These are phyloP conservation scores for Gonapodya sp. DNA, from an alignment of 192 early-diverging fungal species.

Conservation along the genomic window DNA sequence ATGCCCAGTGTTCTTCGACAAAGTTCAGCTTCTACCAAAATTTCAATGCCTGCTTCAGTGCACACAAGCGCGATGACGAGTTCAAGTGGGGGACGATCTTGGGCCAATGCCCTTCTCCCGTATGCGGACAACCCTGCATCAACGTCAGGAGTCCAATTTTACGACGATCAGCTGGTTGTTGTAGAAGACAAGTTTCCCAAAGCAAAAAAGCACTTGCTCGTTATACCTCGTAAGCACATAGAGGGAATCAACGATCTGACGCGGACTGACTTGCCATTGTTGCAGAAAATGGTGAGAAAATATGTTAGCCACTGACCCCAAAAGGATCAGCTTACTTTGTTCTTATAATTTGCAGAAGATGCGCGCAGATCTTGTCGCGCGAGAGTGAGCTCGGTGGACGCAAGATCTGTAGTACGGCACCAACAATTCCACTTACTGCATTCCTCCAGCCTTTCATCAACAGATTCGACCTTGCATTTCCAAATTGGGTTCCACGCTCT, in stretches of 20 bases:
- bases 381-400: not conserved
- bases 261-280: not conserved
- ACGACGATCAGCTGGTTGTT: not conserved
- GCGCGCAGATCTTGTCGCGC: not conserved
- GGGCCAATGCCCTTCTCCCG: not conserved
- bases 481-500: constrained; percentile 10
- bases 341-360: not conserved
- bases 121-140: not conserved
- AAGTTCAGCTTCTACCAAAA: too few relatives aligned
- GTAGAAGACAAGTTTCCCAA: not conserved
- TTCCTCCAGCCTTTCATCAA: too few relatives aligned
- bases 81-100: too few relatives aligned
- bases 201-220: not conserved
- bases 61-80: too few relatives aligned
- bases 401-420: too few relatives aligned
- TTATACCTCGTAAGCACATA: not conserved
- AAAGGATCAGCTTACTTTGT: not conserved
- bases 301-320: not conserved
- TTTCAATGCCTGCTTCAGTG: too few relatives aligned
- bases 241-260: not conserved
- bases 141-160: not conserved
- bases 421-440: too few relatives aligned
- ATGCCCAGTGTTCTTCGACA: too few relatives aligned
- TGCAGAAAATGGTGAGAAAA: not conserved
- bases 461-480: too few relatives aligned